Evolutionary conservation across 2,329 filamentous ascomycete genomes (phyloP).

Genomic region (Teratosphaeria epicoccoides): DNA sequence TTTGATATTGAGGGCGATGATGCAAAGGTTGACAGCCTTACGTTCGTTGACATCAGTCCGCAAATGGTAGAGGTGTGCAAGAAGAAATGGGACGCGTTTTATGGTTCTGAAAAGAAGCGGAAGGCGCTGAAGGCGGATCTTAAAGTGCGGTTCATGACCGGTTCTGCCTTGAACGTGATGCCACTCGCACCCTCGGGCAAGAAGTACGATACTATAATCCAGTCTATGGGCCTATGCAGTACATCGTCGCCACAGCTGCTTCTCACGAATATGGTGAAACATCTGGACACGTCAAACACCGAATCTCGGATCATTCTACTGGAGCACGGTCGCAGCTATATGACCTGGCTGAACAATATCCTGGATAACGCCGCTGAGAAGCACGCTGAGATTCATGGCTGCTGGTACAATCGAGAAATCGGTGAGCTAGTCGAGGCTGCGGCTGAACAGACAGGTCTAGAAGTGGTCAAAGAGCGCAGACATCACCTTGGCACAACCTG

Average conservation of each 20-base stretch:
- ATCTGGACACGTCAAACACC: constrained; percentile 30
- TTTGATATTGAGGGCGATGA: constrained; percentile 25
- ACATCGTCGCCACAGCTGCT: constrained; percentile 35
- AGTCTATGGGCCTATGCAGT: constrained; percentile 43
- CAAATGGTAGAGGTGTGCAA: constrained; percentile 39
- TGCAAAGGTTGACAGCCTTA: constrained; percentile 31
- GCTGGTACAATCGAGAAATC: constrained; percentile 45
- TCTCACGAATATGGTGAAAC: constrained; percentile 33
- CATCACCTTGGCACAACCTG: constrained; percentile 41
- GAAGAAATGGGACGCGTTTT: constrained; percentile 37
- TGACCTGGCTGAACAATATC: constrained; percentile 37
- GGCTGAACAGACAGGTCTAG: constrained; percentile 36
- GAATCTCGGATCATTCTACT: constrained; percentile 38
- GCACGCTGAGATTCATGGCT: constrained; percentile 40
- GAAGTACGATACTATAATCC: constrained; percentile 40
- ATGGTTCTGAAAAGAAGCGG: constrained; percentile 14
- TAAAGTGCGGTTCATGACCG: constrained; percentile 30
- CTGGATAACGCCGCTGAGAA: constrained; percentile 36
- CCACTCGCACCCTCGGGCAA: constrained; percentile 28
- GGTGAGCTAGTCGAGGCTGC: constrained; percentile 38
- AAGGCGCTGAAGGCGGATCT: constrained; percentile 13
- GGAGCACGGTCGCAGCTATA: constrained; percentile 41
- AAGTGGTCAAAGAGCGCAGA: constrained; percentile 36
- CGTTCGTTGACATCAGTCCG: constrained; percentile 37
- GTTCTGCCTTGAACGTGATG: constrained; percentile 34